phyloP scores from a whole-genome alignment of 495 filamentous ascomycete species.

The Aspergillus indologenus region DNA sequence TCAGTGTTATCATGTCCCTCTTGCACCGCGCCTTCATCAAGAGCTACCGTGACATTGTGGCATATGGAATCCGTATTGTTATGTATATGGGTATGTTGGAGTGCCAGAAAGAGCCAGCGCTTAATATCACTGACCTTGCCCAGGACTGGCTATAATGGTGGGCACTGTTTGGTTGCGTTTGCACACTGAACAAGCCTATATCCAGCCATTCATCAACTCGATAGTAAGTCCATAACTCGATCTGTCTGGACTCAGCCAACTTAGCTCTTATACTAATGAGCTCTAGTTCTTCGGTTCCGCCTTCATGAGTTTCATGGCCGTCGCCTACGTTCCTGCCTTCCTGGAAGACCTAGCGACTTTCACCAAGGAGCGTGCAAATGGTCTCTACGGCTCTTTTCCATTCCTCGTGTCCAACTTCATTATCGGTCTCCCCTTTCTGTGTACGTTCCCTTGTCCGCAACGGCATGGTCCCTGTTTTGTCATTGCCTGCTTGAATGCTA shows the following conservation, averaged over 20 bases:
- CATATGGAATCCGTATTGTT: slow-evolving; percentile 74
- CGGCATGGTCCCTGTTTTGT: too few species aligned
- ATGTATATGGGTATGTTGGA: slow-evolving; percentile 69
- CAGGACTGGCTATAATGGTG: slow-evolving; percentile 76
- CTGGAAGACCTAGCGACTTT: slow-evolving; percentile 73
- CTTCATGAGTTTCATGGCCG: slow-evolving; percentile 91
- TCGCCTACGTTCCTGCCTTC: slow-evolving; percentile 79
- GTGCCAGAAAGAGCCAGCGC: neutral
- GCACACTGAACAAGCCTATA: slow-evolving; percentile 57
- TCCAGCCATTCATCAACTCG: slow-evolving; percentile 75
- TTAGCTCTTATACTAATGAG: neutral
- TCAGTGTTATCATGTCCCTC: slow-evolving; percentile 46
- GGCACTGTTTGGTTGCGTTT: slow-evolving; percentile 81
- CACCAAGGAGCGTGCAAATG: slow-evolving; percentile 77
- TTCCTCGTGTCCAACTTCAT: slow-evolving; percentile 78
- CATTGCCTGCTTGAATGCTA: too few species aligned
- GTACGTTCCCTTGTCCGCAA: slow-evolving; percentile 17
- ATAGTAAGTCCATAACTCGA: slow-evolving; percentile 44
- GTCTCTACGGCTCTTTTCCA: slow-evolving; percentile 67
- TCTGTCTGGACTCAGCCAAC: neutral
- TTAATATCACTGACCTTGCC: slow-evolving; percentile 8
- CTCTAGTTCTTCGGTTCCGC: slow-evolving; percentile 68
- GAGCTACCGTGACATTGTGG: slow-evolving; percentile 74
- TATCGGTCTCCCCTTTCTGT: slow-evolving; percentile 75
- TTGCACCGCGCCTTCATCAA: slow-evolving; percentile 76